Base-by-base conservation (phyloP, 1,284 basidiomycete genomes). In the Tilletia caries region DNA sequence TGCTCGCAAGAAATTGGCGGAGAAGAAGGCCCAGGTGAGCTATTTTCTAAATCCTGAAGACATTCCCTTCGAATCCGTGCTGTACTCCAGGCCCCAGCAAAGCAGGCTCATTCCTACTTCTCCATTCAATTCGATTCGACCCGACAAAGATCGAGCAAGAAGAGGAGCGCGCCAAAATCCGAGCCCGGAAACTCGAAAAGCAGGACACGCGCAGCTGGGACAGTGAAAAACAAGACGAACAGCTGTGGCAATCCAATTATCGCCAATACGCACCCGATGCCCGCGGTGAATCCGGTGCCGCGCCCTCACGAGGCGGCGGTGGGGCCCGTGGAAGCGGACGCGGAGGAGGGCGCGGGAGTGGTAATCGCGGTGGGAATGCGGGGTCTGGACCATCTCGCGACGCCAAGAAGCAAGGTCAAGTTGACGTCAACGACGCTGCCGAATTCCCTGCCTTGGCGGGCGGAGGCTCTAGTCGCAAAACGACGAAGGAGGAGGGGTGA, bases 171-270 rank as follows among this genome's bases (percentile, higher is more conserved):
- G 50, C 27, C 48, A 67, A 67, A 29, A 33, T 29, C 32, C 46
- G 67, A 60, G 48, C 46, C 27, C 34, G 67, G 1, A 67, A 67
- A 20, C 46, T 67, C 41, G 50, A 52, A n/a, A 60, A 67, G 23
- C 67, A 54, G 37, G 48, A 67, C 20, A 27, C 46, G 8, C 44
- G 67, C 29, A 58, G 43, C 29, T 67, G 67, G 67, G 67, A 67
- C 27, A 64, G 54, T 25, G 67, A 67, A 32, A 67, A 67, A 50
- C 27, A 58, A 44, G 67, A 67, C 18, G 67, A 67, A n/a, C 46
- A 29, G 34, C 44, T 67, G 0, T 67, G 67, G 67, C 34, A 48
- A 27, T 34, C 54, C 46, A 67, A 58, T 8, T 34, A 33, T 46
- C 46, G 62, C 6, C 50, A 52, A 1, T 67, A 67, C 23, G 58